Evolutionary conservation across 108 stramenopile species (phyloP), one percentile per base, ranked within the genome.

Genomic region (Phaeodactylum tricornutum): DNA sequence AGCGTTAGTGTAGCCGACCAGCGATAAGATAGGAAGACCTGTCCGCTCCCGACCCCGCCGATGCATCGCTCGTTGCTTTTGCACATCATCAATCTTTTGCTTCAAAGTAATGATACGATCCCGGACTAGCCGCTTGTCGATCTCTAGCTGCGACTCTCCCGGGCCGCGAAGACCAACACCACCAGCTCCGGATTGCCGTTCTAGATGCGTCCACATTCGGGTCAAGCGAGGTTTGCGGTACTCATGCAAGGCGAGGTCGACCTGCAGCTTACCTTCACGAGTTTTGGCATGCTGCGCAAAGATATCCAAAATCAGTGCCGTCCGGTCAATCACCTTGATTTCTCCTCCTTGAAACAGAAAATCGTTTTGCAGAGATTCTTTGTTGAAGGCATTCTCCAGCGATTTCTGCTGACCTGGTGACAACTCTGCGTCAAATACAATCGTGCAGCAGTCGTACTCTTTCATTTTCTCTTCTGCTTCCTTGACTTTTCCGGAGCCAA

Each of bases 1-100:
- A 15, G 93, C 81, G 68, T 97, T 97, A 4, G 96, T 97, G 60
- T 97, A 97, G 8, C 96, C 96, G 17, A 97, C 91, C 23, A 97
- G 62, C 0, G 86, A 73, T 27, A 97, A 57, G 9, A 86, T 58
- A 0, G 96, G 96, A 34, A 97, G 63, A 22, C 92, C 93, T 5
- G 79, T 62, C 31, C 74, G 64, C 33, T 69, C 50, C 3, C 89
- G 55, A 11, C 78, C 78, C 11, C 64, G 50, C 16, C 96, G 59
- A 62, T 94, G 91, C 46, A 90, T 69, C 21, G 74, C 65, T 25
- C 96, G 75, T 45, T 97, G 94, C 43, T 83, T 77, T 44, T 89
- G 87, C 0, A 97, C 80, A 38, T 75, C 77, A 50, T 89, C 78
- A 57, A 97, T 90, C 53, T 91, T 89, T 39, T 72, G 56, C 59